phyloP scores from a whole-genome alignment of 2,329 filamentous ascomycete genomes.

The Diaporthe sp. region DNA sequence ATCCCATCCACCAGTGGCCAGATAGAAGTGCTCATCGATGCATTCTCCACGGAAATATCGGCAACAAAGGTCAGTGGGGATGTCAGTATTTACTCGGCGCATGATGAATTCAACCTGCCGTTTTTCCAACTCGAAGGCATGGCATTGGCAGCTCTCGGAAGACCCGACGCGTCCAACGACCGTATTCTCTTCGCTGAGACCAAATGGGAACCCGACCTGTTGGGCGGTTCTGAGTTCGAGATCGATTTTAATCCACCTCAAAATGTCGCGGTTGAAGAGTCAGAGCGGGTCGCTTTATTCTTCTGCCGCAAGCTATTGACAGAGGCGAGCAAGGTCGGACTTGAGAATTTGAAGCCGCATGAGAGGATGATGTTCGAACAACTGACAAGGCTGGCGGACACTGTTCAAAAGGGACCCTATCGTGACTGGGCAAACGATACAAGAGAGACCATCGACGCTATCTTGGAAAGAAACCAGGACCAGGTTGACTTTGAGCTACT shows the following conservation, averaged over 20 bases:
- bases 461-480: conserved; percentile 2
- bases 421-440: conserved; percentile 9
- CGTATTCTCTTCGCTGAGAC: conserved; percentile 19
- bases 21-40: background rate
- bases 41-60: background rate
- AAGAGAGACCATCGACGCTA: conserved; percentile 4
- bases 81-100: background rate
- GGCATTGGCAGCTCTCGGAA: background rate
- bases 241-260: conserved; percentile 7
- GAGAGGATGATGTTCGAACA: background rate
- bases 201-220: conserved; percentile 21
- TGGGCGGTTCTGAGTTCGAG: background rate
- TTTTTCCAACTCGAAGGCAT: conserved; percentile 21
- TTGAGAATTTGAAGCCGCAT: background rate
- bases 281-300: conserved; percentile 5
- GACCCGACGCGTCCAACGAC: background rate
- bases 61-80: background rate
- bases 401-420: background rate
- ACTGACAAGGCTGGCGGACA: background rate
- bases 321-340: background rate
- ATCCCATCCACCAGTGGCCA: background rate
- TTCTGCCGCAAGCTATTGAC: background rate
- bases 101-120: conserved; percentile 2
- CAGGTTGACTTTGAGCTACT: conserved; percentile 29
- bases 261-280: background rate